phyloP scores from a whole-genome alignment of 805 yeast species.

The Ogataea parapolymorpha region DNA sequence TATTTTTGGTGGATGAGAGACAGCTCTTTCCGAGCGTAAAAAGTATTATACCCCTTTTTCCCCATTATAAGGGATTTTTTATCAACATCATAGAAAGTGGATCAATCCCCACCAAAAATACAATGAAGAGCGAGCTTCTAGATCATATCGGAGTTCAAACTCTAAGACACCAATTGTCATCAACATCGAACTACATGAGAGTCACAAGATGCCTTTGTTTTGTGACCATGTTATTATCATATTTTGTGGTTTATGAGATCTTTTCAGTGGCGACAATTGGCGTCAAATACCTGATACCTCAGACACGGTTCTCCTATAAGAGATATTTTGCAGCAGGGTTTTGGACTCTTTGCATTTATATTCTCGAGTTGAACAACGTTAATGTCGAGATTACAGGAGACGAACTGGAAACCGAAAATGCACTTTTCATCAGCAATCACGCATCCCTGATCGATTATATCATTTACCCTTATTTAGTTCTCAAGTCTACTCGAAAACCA shows the following conservation, averaged over 20 bases:
- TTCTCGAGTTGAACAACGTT: conserved; percentile 37
- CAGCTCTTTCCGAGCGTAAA: not conserved
- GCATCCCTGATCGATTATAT: conserved; percentile 64
- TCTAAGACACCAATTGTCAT: conserved; percentile 9
- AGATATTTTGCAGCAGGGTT: conserved; percentile 29
- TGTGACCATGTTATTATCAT: conserved; percentile 18
- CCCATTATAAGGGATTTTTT: conserved; percentile 4
- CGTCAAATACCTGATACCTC: conserved; percentile 22
- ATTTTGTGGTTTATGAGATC: conserved; percentile 16
- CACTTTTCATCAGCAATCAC: conserved; percentile 53
- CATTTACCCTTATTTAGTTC: conserved; percentile 44
- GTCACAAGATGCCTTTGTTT: conserved; percentile 22
- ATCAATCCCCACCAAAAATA: not conserved
- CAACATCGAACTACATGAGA: conserved; percentile 11
- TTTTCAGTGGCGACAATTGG: conserved; percentile 16
- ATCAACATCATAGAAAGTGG: not conserved
- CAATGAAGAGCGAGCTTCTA: conserved; percentile 23
- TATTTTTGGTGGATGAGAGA: too few species aligned
- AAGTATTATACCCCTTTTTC: conserved; percentile 7
- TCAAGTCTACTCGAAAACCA: conserved; percentile 19
- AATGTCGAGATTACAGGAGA: conserved; percentile 43
- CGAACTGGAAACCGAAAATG: conserved; percentile 35
- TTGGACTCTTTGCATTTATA: conserved; percentile 32
- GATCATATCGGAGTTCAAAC: conserved; percentile 22
- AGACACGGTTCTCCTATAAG: conserved; percentile 20